Evolutionary conservation across 83 land plant species (phyloP), one percentile per base, ranked within the genome.

Genomic region (Picea abies): DNA sequence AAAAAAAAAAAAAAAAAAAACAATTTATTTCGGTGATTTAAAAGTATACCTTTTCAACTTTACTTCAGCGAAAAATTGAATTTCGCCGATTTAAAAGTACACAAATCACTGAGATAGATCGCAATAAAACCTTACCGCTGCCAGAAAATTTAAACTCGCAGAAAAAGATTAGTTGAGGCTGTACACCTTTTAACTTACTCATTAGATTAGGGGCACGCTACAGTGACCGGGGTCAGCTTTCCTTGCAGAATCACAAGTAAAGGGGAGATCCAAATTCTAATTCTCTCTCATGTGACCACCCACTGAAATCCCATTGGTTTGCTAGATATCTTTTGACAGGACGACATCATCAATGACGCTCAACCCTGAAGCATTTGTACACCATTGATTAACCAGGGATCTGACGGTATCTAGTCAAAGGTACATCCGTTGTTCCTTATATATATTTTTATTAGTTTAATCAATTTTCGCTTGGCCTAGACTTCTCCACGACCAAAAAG

Each of bases 301-400:
- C 12, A 1, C 56, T 16, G 7, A n/a, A 73, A 35, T 35, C 35
- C 17, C 16, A 35, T 35, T 20, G 16, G 32, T 26, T 32, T 4
- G n/a, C 2, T 37, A 44, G 56, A 19, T 52, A 73, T 52, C 22
- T 73, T 73, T 44, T 16, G 19, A 44, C 25, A 19, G 58, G n/a
- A 14, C 23, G 20, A 41, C 77, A 73, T 73, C 77, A 73, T 73
- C 56, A 47, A 20, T 73, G 77, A 73, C 77, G 77, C 14, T 3
- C 77, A 20, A 44, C 5, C 25, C 20, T 73, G 58, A 23, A 73
- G 25, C 77, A 11, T 11, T 19, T 44, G 23, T 19, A 2, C 7
- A 73, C 56, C 77, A 22, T 44, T 7, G 77, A 73, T 73, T 1
- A 9, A 7, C 14, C 39, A 11, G 5, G 9, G 5, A 73, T 73